A percentile compares a stretch with the other conserved stretches of the same genome.
phyloP scores from a whole-genome alignment of 106 monocot species.

The Dactylorhiza incarnata region DNA sequence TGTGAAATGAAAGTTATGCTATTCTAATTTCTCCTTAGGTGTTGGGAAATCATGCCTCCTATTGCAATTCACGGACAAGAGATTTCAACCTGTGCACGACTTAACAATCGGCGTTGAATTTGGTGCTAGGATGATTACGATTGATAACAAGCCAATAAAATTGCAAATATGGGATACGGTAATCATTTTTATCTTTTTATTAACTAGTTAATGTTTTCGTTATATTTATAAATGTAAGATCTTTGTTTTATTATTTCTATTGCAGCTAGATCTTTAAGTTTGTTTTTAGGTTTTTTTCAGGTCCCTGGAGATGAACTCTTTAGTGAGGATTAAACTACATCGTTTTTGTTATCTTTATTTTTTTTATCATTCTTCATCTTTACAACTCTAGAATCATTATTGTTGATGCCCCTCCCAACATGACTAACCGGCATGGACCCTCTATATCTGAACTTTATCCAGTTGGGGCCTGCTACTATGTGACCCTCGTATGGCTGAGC shows the following conservation, averaged over 20 bases:
- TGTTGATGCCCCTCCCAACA: no score
- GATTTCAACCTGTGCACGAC: conserved; percentile 93
- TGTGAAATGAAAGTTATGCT: neutral
- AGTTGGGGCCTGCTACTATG: no score
- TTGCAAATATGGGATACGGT: conserved; percentile 99
- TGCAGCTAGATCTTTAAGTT: neutral
- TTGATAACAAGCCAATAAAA: conserved; percentile 90
- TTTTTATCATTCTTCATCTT: no score
- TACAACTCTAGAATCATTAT: no score
- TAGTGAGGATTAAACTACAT: neutral
- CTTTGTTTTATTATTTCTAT: neutral
- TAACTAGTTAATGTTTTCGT: neutral
- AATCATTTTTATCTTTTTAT: conserved; percentile 3
- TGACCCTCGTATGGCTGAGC: no score
- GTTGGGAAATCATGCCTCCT: conserved; percentile 98
- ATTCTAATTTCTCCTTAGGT: conserved; percentile 27
- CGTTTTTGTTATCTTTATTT: no score
- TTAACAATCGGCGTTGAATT: conserved; percentile 95
- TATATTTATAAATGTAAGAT: neutral
- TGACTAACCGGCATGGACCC: no score
- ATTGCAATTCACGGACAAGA: conserved; percentile 88
- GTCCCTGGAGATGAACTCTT: neutral
- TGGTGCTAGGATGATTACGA: conserved; percentile 84
- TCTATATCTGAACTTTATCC: no score
- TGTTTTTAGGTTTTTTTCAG: neutral